Conservation (phyloP, 2,329 filamentous ascomycete species). For the Cryphonectria japonica region DNA sequence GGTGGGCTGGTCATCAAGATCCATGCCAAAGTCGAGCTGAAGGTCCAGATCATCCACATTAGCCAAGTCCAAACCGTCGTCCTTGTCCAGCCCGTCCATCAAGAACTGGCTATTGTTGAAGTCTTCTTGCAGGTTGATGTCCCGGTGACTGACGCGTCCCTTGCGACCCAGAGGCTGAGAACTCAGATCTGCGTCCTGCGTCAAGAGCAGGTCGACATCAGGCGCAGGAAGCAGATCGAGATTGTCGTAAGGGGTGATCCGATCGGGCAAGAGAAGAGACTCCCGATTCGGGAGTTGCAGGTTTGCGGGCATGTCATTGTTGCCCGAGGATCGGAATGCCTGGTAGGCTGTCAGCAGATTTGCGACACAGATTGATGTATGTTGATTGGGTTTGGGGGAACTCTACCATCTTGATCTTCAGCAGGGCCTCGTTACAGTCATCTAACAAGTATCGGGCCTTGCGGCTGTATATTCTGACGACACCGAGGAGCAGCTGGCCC, state of each 20-base stretch:
- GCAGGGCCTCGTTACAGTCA: conserved; percentile 94
- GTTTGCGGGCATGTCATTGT: conserved; percentile 90
- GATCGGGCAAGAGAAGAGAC: conserved; percentile 86
- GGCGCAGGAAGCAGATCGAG: conserved; percentile 78
- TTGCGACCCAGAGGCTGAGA: conserved; percentile 61
- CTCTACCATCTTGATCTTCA: conserved; percentile 97
- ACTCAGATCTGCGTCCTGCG: conserved; percentile 48
- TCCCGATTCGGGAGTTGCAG: conserved; percentile 81
- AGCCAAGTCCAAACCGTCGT: conserved; percentile 59
- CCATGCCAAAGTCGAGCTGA: conserved; percentile 75
- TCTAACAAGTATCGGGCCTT: conserved; percentile 96
- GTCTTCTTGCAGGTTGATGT: conserved; percentile 72
- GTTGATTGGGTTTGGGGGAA: neutral
- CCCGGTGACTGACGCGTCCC: conserved; percentile 61
- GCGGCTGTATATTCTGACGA: conserved; percentile 95
- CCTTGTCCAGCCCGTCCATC: conserved; percentile 64
- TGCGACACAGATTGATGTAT: conserved; percentile 8
- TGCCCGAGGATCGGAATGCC: conserved; percentile 93
- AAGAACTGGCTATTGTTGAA: conserved; percentile 80
- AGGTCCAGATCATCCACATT: conserved; percentile 69
- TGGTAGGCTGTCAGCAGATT: conserved; percentile 47
- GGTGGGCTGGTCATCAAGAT: conserved; percentile 66
- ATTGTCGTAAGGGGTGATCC: conserved; percentile 88
- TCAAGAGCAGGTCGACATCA: conserved; percentile 82
- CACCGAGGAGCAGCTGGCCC: conserved; percentile 90